Evolutionary conservation across 208 protist genomes (phyloP), one percentile per base, ranked within the genome.

Genomic region (Leishmania guyanensis): DNA sequence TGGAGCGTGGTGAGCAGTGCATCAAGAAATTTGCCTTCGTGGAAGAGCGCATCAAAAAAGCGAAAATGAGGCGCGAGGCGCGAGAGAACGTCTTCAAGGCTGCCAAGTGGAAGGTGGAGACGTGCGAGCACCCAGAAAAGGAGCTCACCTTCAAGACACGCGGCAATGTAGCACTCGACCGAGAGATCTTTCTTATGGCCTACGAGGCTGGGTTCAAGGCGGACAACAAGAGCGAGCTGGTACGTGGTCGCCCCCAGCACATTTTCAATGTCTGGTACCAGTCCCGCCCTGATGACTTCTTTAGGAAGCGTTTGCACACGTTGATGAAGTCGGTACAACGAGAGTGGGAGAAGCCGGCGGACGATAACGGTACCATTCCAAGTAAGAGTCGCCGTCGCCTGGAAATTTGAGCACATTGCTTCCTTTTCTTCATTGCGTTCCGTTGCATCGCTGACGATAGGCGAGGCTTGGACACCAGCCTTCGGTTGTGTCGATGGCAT

Each of bases 211-310:
- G 92, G 14, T 95, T 97, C 65, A 69, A 84, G 46, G 53, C 75
- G 58, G 90, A 91, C 43, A 77, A 80, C 43, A 84, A 87, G 36
- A 81, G 81, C 54, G 87, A 90, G 66, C 50, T 88, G 33, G 79
- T 95, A 3, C 91, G 89, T 20, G 62, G 36, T 58, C 84, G 90
- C 68, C 93, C 94, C 9, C 88, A 96, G 85, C 90, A 94, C 80
- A 80, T 84, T 8, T 97, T 97, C 85, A 89, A 97, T 73, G 91
- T 96, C 17, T 96, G 92, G 92, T 94, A 84, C 53, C 92, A 95
- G 65, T 94, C 94, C 16, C 84, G 92, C 22, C 81, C 78, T 3
- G 88, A 91, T 4, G 70, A 68, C 48, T 96, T 92, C 73, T 95
- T 93, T 76, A 84, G 91, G 54, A 81, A 84, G 29, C 84, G 92